Percentiles rank a stretch among this genome's conserved stretches.
Conservation (phyloP, 441 rosid genomes). For the Raphanus hybrid region DNA sequence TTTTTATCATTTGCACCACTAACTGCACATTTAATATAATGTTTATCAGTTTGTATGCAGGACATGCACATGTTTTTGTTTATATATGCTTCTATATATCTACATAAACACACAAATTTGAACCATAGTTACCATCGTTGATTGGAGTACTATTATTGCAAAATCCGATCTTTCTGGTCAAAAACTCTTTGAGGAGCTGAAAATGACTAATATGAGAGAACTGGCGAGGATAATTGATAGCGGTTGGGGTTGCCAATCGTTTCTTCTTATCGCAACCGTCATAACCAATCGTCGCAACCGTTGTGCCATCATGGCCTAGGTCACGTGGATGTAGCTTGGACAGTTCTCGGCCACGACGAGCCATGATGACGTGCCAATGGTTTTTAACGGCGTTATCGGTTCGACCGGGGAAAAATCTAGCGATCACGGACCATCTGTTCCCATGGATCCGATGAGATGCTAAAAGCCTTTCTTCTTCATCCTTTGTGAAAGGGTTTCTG, state of each 20-base stretch:
- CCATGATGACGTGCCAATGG: constrained; percentile 9
- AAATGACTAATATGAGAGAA: constrained; percentile 1
- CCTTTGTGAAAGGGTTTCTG: constrained; percentile 1
- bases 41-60: not conserved
- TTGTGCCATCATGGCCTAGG: not conserved
- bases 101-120: not conserved
- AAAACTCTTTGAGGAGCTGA: not conserved
- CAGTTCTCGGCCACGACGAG: constrained; percentile 2
- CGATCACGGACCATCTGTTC: constrained; percentile 5
- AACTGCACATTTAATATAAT: not conserved
- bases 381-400: constrained; percentile 3
- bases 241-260: not conserved
- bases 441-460: not conserved
- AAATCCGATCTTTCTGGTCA: not conserved
- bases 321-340: constrained; percentile 1
- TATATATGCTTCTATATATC: not conserved
- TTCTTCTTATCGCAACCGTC: not conserved
- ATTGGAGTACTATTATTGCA: not conserved
- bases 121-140: not conserved
- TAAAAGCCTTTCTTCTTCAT: constrained; percentile 1
- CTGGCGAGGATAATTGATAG: not conserved
- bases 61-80: not conserved
- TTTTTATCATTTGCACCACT: not conserved
- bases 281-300: not conserved
- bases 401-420: not conserved